These are phyloP conservation scores for Amanita polypyramis DNA, from an alignment of 768 basidiomycete species.

Conservation along the genomic window DNA sequence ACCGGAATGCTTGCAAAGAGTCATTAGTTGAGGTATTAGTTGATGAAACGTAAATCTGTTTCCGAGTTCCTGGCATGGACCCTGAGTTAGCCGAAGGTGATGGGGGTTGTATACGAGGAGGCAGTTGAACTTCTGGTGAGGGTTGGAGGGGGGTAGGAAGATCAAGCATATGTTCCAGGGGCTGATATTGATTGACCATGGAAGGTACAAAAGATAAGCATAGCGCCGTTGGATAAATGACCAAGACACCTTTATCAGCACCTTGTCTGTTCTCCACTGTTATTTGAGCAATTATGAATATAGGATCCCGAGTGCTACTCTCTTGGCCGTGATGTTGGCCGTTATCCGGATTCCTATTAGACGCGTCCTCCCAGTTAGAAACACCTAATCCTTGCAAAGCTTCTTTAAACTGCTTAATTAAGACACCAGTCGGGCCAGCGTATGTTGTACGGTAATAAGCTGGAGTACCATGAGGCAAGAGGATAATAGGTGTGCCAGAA, in stretches of 20 bases:
- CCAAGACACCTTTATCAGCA: constrained; percentile 68
- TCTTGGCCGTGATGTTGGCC: neutral
- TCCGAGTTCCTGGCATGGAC: neutral
- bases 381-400: constrained; percentile 56
- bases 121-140: constrained; percentile 30
- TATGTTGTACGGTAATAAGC: constrained; percentile 69
- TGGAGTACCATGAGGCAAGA: constrained; percentile 63
- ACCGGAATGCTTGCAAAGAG: constrained; percentile 34
- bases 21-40: constrained; percentile 11
- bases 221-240: constrained; percentile 61
- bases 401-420: constrained; percentile 52
- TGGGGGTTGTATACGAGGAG: constrained; percentile 19
- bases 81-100: neutral
- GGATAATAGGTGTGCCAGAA: constrained; percentile 55
- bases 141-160: constrained; percentile 54
- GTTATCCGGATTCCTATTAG: neutral
- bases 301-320: constrained; percentile 5
- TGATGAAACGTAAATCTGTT: neutral
- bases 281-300: constrained; percentile 63
- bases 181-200: constrained; percentile 20
- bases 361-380: constrained; percentile 34
- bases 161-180: constrained; percentile 49
- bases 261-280: constrained; percentile 69
- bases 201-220: constrained; percentile 37
- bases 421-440: constrained; percentile 50